These are phyloP conservation scores for Rhododendron ovatum DNA, from an alignment of 148 eudicot genomes.

Conservation along the genomic window DNA sequence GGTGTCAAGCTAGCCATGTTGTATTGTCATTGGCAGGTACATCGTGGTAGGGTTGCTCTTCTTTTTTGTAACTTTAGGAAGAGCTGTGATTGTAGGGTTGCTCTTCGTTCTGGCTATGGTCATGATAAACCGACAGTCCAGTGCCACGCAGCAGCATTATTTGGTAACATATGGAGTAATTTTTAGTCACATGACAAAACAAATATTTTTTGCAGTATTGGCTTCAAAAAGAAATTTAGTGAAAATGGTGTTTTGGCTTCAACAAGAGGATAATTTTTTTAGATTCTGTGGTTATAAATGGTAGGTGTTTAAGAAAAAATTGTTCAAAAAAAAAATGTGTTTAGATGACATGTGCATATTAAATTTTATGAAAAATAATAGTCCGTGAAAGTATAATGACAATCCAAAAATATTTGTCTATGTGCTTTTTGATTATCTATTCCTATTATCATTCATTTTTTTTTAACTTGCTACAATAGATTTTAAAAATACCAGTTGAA, in stretches of 20 bases:
- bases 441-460: no score
- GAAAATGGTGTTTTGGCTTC: neutral
- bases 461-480: no score
- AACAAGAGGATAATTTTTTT: neutral
- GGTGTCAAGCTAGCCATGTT: neutral
- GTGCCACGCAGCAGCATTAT: neutral
- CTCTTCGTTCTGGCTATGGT: neutral
- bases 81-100: neutral
- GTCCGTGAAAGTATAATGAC: no score
- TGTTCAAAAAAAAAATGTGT: no score
- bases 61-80: neutral
- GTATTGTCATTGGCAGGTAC: neutral
- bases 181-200: neutral
- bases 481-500: no score
- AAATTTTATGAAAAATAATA: no score
- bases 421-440: no score
- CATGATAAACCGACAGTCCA: neutral
- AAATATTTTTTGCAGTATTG: neutral
- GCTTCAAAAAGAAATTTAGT: neutral
- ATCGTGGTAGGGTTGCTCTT: neutral
- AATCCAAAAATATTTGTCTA: no score
- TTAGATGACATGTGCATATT: no score
- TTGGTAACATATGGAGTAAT: no score
- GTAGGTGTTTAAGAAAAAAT: no score
- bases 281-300: no score